A percentile compares a stretch with the other conserved stretches of the same genome.
Evolutionary conservation across 2,329 filamentous ascomycete genomes (phyloP).

Genomic region (Colletotrichum lupini): DNA sequence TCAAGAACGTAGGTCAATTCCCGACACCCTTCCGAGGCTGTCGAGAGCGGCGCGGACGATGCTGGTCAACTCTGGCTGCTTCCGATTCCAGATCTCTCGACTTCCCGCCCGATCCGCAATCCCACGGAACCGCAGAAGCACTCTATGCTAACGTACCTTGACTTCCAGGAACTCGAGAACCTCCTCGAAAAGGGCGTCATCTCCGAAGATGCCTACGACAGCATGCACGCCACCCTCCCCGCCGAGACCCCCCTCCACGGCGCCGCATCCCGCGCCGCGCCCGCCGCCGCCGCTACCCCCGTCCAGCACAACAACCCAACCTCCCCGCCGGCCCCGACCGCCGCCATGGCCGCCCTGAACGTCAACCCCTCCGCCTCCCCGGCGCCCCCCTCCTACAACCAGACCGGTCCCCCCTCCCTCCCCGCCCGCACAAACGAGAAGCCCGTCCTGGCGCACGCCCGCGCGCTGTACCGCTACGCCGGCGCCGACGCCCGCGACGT

Average conservation of each 20-base stretch:
- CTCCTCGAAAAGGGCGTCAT: constrained; percentile 87
- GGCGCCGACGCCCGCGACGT: constrained; percentile 85
- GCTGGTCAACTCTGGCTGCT: not conserved
- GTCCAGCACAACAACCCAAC: constrained; percentile 41
- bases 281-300: constrained; percentile 45
- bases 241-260: constrained; percentile 71
- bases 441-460: constrained; percentile 77
- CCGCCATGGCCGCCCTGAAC: constrained; percentile 56
- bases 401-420: constrained; percentile 56
- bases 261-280: constrained; percentile 53
- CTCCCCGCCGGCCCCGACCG: constrained; percentile 43
- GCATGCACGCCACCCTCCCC: constrained; percentile 80
- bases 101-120: constrained; percentile 8
- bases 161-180: constrained; percentile 85
- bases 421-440: constrained; percentile 55
- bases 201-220: constrained; percentile 78
- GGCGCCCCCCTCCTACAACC: constrained; percentile 63
- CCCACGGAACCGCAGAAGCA: constrained; percentile 1
- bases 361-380: constrained; percentile 46
- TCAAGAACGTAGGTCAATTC: constrained; percentile 77
- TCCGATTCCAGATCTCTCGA: constrained; percentile 2
- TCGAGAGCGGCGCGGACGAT: not conserved
- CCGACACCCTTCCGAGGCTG: not conserved
- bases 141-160: constrained; percentile 3
- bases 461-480: constrained; percentile 85